phyloP scores from a whole-genome alignment of 1,284 basidiomycete species.

The Ustilago loliicola region DNA sequence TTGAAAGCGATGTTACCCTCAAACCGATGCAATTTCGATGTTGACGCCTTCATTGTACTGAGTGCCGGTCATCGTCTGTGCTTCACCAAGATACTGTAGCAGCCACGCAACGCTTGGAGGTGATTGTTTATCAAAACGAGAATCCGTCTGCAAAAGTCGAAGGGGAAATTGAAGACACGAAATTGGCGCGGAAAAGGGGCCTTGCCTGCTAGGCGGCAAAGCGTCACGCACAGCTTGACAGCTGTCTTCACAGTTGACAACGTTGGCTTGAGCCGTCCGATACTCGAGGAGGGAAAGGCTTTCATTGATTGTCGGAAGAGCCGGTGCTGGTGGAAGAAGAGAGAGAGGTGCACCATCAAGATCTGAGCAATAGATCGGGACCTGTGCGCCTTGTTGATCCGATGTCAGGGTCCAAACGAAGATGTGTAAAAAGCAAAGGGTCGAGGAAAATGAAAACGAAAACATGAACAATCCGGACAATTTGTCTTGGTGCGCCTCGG shows the following conservation, averaged over 20 bases:
- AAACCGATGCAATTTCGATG: no score
- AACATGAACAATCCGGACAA: background rate
- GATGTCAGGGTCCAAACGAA: slow-evolving; percentile 13
- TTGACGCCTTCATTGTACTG: no score
- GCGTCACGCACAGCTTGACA: background rate
- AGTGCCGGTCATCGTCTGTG: no score
- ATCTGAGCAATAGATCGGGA: no score
- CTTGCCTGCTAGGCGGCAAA: background rate
- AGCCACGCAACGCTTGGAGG: background rate
- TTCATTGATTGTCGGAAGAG: background rate
- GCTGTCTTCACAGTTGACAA: background rate
- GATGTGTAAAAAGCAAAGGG: no score
- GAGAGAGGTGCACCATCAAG: no score
- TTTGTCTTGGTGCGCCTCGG: background rate
- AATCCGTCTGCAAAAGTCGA: no score
- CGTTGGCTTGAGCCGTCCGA: no score
- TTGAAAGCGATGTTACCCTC: background rate
- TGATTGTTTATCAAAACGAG: background rate
- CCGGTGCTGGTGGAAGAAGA: background rate
- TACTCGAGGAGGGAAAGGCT: no score
- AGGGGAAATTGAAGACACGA: background rate
- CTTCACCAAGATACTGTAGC: no score
- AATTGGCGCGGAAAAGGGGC: background rate
- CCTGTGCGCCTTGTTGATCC: background rate
- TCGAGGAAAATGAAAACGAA: slow-evolving; percentile 3